Evolutionary conservation across 495 filamentous ascomycete genomes (phyloP).

Genomic region (Friedmanniomyces simplex): DNA sequence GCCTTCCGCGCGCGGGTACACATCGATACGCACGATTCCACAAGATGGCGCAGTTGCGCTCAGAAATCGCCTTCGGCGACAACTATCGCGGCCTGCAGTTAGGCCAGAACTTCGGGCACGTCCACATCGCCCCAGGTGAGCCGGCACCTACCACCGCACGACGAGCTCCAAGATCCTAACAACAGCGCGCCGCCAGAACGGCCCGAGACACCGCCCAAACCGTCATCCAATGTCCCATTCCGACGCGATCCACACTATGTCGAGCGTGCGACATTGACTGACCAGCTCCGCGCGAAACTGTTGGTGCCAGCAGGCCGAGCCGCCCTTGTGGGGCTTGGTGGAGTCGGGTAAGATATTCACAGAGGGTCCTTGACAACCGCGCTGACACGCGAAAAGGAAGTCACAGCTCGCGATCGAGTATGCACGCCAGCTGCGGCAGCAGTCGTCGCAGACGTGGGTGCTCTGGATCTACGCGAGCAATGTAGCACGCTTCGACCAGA

Average conservation of each 20-base stretch:
- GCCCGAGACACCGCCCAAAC: background rate
- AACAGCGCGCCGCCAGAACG: background rate
- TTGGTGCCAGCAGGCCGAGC: constrained; percentile 19
- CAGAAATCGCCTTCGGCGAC: background rate
- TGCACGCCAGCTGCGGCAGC: constrained; percentile 28
- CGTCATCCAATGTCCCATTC: constrained; percentile 26
- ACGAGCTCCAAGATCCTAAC: background rate
- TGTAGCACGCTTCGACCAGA: constrained; percentile 23
- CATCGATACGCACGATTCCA: no score
- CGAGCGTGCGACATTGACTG: constrained; percentile 26
- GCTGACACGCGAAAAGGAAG: constrained; percentile 31
- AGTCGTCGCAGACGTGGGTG: constrained; percentile 11
- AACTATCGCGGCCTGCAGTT: background rate
- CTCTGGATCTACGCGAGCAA: constrained; percentile 22
- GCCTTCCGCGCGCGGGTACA: no score
- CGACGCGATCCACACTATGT: constrained; percentile 35
- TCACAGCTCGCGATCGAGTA: constrained; percentile 45
- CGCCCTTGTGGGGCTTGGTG: constrained; percentile 39
- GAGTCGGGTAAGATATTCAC: constrained; percentile 35
- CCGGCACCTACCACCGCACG: background rate
- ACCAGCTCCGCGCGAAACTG: constrained; percentile 17
- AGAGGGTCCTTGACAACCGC: background rate
- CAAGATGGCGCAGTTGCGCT: no score
- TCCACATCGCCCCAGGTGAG: background rate
- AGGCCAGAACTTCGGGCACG: constrained; percentile 1